These are phyloP conservation scores for Zygosaccharomyces sapae DNA, from an alignment of 1,139 yeast species.

Conservation along the genomic window DNA sequence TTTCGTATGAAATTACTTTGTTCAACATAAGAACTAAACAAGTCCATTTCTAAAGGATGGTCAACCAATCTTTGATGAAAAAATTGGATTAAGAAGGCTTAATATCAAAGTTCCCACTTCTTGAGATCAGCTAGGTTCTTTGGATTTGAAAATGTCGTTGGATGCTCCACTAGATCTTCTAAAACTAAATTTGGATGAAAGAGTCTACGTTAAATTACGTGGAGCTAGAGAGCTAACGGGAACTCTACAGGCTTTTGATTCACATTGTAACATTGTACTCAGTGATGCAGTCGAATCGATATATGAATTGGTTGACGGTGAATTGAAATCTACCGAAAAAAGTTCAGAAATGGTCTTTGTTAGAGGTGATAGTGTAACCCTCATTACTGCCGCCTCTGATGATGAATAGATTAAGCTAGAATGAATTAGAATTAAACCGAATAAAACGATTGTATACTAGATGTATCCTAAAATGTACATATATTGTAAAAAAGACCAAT, in stretches of 20 bases:
- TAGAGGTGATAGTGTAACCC: conserved; percentile 91
- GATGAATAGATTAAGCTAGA: conserved; percentile 18
- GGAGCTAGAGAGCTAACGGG: conserved; percentile 96
- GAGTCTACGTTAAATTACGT: conserved; percentile 81
- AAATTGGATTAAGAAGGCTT: background rate
- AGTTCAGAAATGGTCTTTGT: conserved; percentile 87
- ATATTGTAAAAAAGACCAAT: conserved; percentile 3
- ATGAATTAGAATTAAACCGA: background rate
- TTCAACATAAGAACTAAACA: background rate
- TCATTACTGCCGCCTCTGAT: conserved; percentile 52
- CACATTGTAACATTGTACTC: conserved; percentile 92
- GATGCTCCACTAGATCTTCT: conserved; percentile 81
- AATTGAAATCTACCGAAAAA: conserved; percentile 48
- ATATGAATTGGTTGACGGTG: conserved; percentile 49
- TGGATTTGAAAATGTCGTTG: conserved; percentile 29
- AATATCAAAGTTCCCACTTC: background rate
- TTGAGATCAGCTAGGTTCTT: background rate
- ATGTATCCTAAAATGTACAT: conserved; percentile 7
- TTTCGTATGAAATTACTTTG: background rate
- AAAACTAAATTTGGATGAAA: conserved; percentile 81
- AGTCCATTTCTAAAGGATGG: background rate
- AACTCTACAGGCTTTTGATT: conserved; percentile 88
- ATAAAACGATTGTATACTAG: conserved; percentile 9
- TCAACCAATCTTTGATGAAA: background rate
- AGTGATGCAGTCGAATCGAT: conserved; percentile 90